These are phyloP conservation scores for Spiraea crenata DNA, from an alignment of 331 rosid genomes.

Conservation along the genomic window DNA sequence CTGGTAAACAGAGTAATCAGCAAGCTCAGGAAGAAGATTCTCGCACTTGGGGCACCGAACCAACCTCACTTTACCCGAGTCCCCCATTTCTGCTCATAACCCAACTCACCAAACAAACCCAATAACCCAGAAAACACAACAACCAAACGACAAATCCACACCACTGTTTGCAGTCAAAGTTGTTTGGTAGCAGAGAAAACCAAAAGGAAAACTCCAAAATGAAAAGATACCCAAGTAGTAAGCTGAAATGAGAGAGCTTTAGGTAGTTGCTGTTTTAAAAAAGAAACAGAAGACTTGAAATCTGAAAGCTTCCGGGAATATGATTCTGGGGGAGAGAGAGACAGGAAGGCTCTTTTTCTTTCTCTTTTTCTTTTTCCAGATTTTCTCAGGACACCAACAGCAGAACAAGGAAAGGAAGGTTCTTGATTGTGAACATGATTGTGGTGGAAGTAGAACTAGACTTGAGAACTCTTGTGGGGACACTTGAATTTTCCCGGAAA, in stretches of 20 bases:
- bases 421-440: background rate
- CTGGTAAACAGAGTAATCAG: slow-evolving; percentile 82
- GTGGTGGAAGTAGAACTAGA: slow-evolving; percentile 13
- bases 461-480: slow-evolving; percentile 28
- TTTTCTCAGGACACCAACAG: slow-evolving; percentile 43
- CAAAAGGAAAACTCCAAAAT: background rate
- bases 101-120: slow-evolving; percentile 21
- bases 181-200: background rate
- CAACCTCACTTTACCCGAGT: slow-evolving; percentile 57
- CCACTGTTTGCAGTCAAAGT: slow-evolving; percentile 26
- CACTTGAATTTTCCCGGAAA: slow-evolving; percentile 28
- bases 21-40: slow-evolving; percentile 86
- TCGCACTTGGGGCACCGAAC: slow-evolving; percentile 95
- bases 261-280: slow-evolving; percentile 17
- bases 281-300: background rate
- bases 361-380: slow-evolving; percentile 6
- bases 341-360: slow-evolving; percentile 26
- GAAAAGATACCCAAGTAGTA: background rate
- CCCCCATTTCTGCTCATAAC: slow-evolving; percentile 55
- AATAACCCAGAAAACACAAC: background rate
- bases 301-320: background rate
- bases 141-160: slow-evolving; percentile 13
- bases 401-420: slow-evolving; percentile 4
- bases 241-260: slow-evolving; percentile 3
- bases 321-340: slow-evolving; percentile 16